These are phyloP conservation scores for Gentiana dahurica DNA, from an alignment of 257 asterid genomes.

Conservation along the genomic window DNA sequence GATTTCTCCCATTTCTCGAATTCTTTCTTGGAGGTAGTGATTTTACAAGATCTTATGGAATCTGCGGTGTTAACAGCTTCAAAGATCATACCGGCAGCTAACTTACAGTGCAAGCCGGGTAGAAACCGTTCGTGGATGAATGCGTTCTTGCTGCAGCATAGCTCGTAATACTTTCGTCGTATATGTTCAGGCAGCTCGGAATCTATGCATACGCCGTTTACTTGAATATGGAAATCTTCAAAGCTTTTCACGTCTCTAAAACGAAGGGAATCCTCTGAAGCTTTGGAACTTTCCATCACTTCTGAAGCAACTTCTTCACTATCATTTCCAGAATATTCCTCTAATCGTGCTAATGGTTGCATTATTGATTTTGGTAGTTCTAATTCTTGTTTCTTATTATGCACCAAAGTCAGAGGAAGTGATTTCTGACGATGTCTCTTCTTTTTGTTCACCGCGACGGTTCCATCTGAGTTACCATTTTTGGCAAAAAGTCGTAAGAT, in stretches of 20 bases:
- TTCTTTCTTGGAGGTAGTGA: conserved; percentile 20
- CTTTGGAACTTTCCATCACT: conserved; percentile 17
- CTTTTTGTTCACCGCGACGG: conserved; percentile 8
- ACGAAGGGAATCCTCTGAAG: conserved; percentile 7
- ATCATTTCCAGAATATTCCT: conserved; percentile 24
- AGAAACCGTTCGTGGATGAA: conserved; percentile 26
- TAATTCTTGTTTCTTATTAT: conserved; percentile 18
- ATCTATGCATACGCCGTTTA: conserved; percentile 24
- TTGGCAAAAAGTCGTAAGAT: not conserved
- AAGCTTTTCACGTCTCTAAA: conserved; percentile 21
- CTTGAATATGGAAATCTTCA: conserved; percentile 20
- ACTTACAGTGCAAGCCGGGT: conserved; percentile 18
- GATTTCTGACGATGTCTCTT: conserved; percentile 19
- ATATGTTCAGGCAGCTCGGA: conserved; percentile 24
- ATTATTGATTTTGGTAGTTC: conserved; percentile 5
- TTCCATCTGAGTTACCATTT: conserved; percentile 12
- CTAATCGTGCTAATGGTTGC: conserved; percentile 5
- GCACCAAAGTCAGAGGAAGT: conserved; percentile 22
- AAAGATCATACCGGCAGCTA: conserved; percentile 23
- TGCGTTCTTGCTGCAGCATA: conserved; percentile 23
- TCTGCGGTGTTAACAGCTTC: conserved; percentile 27
- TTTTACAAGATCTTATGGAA: conserved; percentile 19
- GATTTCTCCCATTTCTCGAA: conserved; percentile 30
- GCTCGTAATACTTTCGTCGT: conserved; percentile 23
- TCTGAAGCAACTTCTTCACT: conserved; percentile 31